phyloP scores from a whole-genome alignment of 2,329 filamentous ascomycete genomes.

The Aspergillus versicolor region DNA sequence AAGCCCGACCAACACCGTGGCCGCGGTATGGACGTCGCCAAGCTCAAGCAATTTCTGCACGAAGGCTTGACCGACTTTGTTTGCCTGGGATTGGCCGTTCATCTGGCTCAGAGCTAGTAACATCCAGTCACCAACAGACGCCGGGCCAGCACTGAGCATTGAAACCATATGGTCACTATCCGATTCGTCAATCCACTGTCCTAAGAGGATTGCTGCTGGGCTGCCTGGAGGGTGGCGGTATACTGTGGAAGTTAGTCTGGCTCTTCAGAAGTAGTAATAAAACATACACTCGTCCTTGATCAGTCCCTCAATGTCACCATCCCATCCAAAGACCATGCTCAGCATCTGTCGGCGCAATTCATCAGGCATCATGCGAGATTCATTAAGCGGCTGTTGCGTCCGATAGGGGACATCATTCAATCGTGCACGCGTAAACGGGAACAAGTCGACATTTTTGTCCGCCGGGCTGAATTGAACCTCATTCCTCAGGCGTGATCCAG shows the following conservation, averaged over 20 bases:
- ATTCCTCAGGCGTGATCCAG: constrained; percentile 71
- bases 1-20: constrained; percentile 87
- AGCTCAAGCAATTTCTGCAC: constrained; percentile 86
- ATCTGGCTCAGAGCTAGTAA: constrained; percentile 86
- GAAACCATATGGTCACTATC: constrained; percentile 78
- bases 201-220: constrained; percentile 74
- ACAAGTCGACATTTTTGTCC: constrained; percentile 73
- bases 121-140: constrained; percentile 97
- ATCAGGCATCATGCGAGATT: constrained; percentile 65
- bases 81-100: constrained; percentile 72
- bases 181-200: constrained; percentile 90
- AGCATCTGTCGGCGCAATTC: constrained; percentile 89
- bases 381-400: constrained; percentile 60
- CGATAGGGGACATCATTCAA: constrained; percentile 81
- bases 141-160: constrained; percentile 73
- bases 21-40: constrained; percentile 87
- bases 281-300: constrained; percentile 74
- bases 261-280: neutral
- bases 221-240: constrained; percentile 70
- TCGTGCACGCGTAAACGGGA: constrained; percentile 79
- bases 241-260: constrained; percentile 45
- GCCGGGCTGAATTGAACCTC: constrained; percentile 78
- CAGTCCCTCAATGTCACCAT: constrained; percentile 75
- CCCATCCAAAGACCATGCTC: constrained; percentile 91
- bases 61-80: constrained; percentile 86